These are phyloP conservation scores for Schizopora paradoxa DNA, from an alignment of 1,284 basidiomycete species.

Conservation along the genomic window DNA sequence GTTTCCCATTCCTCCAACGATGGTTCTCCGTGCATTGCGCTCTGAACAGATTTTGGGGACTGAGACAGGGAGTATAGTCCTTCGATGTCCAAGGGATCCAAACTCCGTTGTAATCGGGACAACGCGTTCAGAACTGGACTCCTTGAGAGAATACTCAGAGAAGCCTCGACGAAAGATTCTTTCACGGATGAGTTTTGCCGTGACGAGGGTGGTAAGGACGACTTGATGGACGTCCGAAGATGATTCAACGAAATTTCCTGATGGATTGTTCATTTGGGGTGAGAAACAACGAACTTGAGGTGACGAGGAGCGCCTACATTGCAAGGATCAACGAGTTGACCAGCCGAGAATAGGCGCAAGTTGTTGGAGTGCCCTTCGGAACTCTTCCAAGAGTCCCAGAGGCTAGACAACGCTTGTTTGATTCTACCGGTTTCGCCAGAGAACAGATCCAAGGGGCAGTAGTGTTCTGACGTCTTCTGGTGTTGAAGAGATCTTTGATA, in stretches of 20 bases:
- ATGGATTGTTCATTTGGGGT: constrained; percentile 1
- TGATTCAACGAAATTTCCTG: constrained; percentile 2
- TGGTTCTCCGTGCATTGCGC: constrained; percentile 45
- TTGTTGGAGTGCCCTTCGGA: constrained; percentile 71
- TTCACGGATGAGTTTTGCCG: neutral
- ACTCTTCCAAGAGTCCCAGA: constrained; percentile 71
- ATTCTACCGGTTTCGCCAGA: constrained; percentile 59
- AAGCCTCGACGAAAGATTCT: constrained; percentile 38
- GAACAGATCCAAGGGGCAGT: constrained; percentile 86
- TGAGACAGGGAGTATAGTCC: constrained; percentile 56
- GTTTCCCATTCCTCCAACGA: constrained; percentile 50
- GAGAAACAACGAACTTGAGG: neutral
- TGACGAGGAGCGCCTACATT: constrained; percentile 42
- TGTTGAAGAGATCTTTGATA: constrained; percentile 43
- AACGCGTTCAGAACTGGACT: constrained; percentile 57
- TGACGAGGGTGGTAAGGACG: neutral
- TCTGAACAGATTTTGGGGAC: no score
- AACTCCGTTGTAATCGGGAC: constrained; percentile 62
- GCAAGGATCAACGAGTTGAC: constrained; percentile 52
- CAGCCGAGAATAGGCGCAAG: constrained; percentile 69
- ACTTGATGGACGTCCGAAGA: constrained; percentile 1
- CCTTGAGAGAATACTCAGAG: constrained; percentile 48
- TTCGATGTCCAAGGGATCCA: constrained; percentile 83
- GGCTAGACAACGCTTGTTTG: constrained; percentile 52
- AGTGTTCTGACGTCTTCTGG: constrained; percentile 42